Evolutionary conservation across 257 asterid species (phyloP).

Genomic region (Nyctanthes arbortristis): DNA sequence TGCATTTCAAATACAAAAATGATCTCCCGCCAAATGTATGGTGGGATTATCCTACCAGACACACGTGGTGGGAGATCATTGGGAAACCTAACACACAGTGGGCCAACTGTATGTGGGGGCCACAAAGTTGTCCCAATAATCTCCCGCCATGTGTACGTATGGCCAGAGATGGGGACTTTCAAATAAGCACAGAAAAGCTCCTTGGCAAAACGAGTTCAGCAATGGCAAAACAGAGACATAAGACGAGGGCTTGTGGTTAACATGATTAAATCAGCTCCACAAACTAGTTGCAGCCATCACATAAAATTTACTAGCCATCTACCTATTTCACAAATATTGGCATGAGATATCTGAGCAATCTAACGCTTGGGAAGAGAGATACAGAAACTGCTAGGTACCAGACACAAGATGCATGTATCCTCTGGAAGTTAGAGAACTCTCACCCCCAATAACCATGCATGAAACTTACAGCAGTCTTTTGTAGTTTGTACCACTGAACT

Average conservation of each 20-base stretch:
- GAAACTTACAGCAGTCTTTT: neutral
- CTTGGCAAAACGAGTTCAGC: neutral
- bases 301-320: neutral
- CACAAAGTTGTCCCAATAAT: no score
- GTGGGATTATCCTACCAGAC: no score
- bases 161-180: no score
- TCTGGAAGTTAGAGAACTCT: neutral
- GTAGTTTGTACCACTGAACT: neutral
- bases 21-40: no score
- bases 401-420: neutral
- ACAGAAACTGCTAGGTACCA: neutral
- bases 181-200: neutral
- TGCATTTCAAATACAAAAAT: no score
- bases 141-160: no score
- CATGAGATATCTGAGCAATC: neutral
- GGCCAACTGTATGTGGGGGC: no score
- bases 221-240: neutral
- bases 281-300: neutral
- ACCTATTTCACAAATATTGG: neutral
- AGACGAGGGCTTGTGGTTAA: neutral
- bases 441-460: neutral
- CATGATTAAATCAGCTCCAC: neutral
- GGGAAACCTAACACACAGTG: no score
- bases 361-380: neutral
- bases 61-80: no score